Evolutionary conservation across 108 stramenopile genomes (phyloP).

Genomic region (Epipyxis sp.): DNA sequence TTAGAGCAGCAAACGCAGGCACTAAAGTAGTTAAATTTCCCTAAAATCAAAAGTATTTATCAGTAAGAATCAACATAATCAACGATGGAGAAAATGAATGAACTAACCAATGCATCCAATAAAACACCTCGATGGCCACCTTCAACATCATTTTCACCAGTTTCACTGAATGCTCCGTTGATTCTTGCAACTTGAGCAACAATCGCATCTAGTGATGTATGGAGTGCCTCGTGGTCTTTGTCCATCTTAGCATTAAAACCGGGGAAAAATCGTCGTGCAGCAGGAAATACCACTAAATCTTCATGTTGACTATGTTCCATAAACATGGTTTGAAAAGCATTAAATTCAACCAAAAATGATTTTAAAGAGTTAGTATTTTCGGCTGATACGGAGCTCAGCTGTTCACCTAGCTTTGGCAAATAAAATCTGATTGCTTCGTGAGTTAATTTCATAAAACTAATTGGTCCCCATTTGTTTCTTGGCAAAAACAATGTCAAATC

Average conservation of each 20-base stretch:
- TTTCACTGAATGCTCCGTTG: neutral
- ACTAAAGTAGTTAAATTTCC: neutral
- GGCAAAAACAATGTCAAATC: slow-evolving; percentile 1
- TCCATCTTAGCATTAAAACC: neutral
- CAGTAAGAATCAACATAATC: too few relatives aligned
- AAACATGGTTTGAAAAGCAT: neutral
- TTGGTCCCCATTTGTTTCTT: slow-evolving; percentile 19
- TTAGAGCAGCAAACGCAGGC: neutral
- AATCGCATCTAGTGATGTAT: neutral
- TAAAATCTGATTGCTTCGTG: slow-evolving; percentile 20
- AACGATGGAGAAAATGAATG: too few relatives aligned
- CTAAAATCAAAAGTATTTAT: neutral
- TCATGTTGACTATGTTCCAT: neutral
- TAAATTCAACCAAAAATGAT: slow-evolving; percentile 3
- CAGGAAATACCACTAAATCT: neutral
- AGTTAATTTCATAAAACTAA: slow-evolving; percentile 8
- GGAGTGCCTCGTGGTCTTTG: neutral
- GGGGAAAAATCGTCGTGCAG: slow-evolving; percentile 13
- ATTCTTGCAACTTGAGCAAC: neutral
- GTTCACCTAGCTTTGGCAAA: neutral
- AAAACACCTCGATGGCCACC: too few relatives aligned
- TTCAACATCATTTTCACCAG: neutral
- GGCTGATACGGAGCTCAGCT: neutral
- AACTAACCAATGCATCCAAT: too few relatives aligned
- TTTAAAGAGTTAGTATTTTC: neutral